Conservation (phyloP, 257 asterid species). For the Gardenia jasminoides region DNA sequence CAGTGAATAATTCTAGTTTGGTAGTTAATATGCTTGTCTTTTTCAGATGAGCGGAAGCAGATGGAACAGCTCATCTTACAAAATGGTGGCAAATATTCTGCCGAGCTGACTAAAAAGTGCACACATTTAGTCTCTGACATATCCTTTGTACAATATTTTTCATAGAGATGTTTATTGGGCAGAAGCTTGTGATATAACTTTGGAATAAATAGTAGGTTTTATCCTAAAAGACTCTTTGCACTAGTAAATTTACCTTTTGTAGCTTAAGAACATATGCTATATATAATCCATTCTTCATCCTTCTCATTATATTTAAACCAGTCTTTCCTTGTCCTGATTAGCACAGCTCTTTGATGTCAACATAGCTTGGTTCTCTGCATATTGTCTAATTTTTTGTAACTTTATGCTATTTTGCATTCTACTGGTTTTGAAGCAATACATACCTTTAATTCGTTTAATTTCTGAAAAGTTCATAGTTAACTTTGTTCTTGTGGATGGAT, state of each 20-base stretch:
- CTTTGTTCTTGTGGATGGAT: too few relatives aligned
- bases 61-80: slow-evolving; percentile 69
- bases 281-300: background rate
- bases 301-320: background rate
- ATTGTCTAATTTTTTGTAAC: background rate
- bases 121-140: slow-evolving; percentile 87
- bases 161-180: background rate
- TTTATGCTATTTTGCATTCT: background rate
- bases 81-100: slow-evolving; percentile 91
- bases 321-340: background rate
- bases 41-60: slow-evolving; percentile 76
- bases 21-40: slow-evolving; percentile 14
- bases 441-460: background rate
- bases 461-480: background rate
- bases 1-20: slow-evolving; percentile 8
- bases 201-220: background rate
- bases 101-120: slow-evolving; percentile 83
- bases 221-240: background rate
- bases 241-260: background rate
- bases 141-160: slow-evolving; percentile 46
- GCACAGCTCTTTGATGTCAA: background rate
- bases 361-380: background rate
- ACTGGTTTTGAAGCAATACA: background rate
- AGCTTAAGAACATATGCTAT: background rate
- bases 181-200: background rate